These are phyloP conservation scores for Salisapilia sapeloensis DNA, from an alignment of 352 stramenopile genomes.

Conservation along the genomic window DNA sequence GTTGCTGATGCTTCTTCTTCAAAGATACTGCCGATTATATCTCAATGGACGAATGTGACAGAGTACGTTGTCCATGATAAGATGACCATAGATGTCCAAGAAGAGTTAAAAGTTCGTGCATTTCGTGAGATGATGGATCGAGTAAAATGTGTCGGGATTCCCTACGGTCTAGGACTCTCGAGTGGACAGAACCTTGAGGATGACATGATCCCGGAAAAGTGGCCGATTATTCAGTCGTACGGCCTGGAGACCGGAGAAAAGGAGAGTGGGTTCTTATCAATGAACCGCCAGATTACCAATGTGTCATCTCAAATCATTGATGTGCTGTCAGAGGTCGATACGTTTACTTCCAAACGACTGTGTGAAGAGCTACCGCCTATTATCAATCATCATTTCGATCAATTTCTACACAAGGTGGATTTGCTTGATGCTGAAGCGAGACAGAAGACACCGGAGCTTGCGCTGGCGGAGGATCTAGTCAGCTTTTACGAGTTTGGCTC, in stretches of 20 bases:
- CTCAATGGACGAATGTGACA: slow-evolving; percentile 42
- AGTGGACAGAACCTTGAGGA: slow-evolving; percentile 18
- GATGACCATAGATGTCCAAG: slow-evolving; percentile 50
- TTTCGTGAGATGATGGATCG: slow-evolving; percentile 43
- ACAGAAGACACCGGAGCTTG: slow-evolving; percentile 19
- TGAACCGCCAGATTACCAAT: slow-evolving; percentile 52
- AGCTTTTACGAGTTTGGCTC: slow-evolving; percentile 73
- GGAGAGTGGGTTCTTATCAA: slow-evolving; percentile 53
- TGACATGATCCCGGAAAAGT: slow-evolving; percentile 44
- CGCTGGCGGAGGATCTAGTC: slow-evolving; percentile 43
- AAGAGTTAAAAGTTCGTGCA: slow-evolving; percentile 39
- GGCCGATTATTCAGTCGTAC: slow-evolving; percentile 58
- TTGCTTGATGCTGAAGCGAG: slow-evolving; percentile 29
- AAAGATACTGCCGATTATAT: slow-evolving; percentile 46
- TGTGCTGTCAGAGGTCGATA: slow-evolving; percentile 24
- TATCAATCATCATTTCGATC: slow-evolving; percentile 32
- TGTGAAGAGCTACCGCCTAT: slow-evolving; percentile 30
- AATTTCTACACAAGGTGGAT: slow-evolving; percentile 56
- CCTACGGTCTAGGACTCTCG: slow-evolving; percentile 22
- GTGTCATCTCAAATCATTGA: slow-evolving; percentile 16
- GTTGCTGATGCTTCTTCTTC: slow-evolving; percentile 40
- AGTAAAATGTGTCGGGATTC: slow-evolving; percentile 27
- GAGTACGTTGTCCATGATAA: slow-evolving; percentile 46
- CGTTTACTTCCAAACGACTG: slow-evolving; percentile 31
- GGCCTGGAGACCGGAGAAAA: slow-evolving; percentile 18